A percentile compares a stretch with the other conserved stretches of the same genome.
These are phyloP conservation scores for Pseudogymnoascus sp. DNA, from an alignment of 2,329 filamentous ascomycete species.

Conservation along the genomic window DNA sequence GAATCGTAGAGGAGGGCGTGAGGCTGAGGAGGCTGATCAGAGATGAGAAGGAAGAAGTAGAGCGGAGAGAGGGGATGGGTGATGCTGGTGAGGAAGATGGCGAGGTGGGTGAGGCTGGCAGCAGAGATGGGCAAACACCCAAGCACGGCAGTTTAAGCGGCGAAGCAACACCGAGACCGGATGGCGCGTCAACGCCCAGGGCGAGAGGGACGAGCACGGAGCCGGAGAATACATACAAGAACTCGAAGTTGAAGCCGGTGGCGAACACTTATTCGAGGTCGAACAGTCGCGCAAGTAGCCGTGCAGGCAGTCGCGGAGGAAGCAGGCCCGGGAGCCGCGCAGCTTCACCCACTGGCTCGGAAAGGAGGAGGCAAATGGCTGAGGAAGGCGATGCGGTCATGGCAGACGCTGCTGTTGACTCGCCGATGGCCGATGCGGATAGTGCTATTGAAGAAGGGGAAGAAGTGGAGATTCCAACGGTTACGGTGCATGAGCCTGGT, in stretches of 20 bases:
- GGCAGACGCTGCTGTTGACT: constrained; percentile 40
- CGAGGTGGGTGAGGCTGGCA: constrained; percentile 48
- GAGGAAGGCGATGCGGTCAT: constrained; percentile 50
- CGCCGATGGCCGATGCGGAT: constrained; percentile 22
- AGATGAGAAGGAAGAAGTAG: constrained; percentile 92
- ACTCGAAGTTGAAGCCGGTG: constrained; percentile 29
- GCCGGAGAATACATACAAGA: constrained; percentile 30
- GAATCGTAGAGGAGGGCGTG: constrained; percentile 87
- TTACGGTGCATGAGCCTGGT: constrained; percentile 43
- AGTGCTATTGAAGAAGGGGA: not conserved
- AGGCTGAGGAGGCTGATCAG: constrained; percentile 76
- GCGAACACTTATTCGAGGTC: constrained; percentile 17
- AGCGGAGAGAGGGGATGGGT: constrained; percentile 75
- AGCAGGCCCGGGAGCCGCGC: constrained; percentile 36
- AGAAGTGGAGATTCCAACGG: constrained; percentile 36
- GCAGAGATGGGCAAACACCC: constrained; percentile 44
- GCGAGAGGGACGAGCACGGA: constrained; percentile 28
- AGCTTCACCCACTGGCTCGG: constrained; percentile 29
- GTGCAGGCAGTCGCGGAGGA: constrained; percentile 28
- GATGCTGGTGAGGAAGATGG: constrained; percentile 49
- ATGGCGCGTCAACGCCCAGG: constrained; percentile 27
- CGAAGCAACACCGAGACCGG: constrained; percentile 42
- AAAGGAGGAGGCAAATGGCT: constrained; percentile 16
- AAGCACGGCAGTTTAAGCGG: constrained; percentile 41
- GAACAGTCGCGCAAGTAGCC: constrained; percentile 2